These are phyloP conservation scores for Lunularia cruciata DNA, from an alignment of 225 moss, liverwort and hornwort genomes.

Conservation along the genomic window DNA sequence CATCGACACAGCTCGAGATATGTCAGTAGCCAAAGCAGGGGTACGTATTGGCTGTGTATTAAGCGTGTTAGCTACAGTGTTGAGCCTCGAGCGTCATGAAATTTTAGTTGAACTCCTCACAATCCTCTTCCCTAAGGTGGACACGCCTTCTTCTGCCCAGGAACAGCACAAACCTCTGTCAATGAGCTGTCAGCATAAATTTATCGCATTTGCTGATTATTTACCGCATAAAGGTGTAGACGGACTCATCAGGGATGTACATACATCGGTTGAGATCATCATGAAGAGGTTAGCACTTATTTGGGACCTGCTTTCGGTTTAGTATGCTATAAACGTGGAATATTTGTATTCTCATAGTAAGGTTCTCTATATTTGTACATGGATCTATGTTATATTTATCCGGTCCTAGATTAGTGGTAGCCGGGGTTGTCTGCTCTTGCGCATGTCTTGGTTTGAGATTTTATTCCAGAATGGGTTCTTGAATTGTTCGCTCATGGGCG, in stretches of 20 bases:
- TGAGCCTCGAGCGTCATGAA: background rate
- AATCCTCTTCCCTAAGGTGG: background rate
- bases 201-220: slow-evolving; percentile 93
- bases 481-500: too few species aligned
- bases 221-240: slow-evolving; percentile 84
- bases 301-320: background rate
- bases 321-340: background rate
- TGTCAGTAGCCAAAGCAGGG: slow-evolving; percentile 57
- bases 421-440: background rate
- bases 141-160: slow-evolving; percentile 37
- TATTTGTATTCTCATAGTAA: too few species aligned
- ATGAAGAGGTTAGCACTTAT: slow-evolving; percentile 57
- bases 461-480: background rate
- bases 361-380: too few species aligned
- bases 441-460: background rate
- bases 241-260: slow-evolving; percentile 64
- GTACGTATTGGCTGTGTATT: slow-evolving; percentile 35
- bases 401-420: too few species aligned
- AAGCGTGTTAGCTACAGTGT: background rate
- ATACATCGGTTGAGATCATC: slow-evolving; percentile 69
- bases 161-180: slow-evolving; percentile 71
- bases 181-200: slow-evolving; percentile 83
- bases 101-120: background rate
- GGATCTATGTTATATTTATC: too few species aligned
- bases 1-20: slow-evolving; percentile 80